phyloP scores from a whole-genome alignment of 495 filamentous ascomycete species.

The Aspergillus kassunensis region DNA sequence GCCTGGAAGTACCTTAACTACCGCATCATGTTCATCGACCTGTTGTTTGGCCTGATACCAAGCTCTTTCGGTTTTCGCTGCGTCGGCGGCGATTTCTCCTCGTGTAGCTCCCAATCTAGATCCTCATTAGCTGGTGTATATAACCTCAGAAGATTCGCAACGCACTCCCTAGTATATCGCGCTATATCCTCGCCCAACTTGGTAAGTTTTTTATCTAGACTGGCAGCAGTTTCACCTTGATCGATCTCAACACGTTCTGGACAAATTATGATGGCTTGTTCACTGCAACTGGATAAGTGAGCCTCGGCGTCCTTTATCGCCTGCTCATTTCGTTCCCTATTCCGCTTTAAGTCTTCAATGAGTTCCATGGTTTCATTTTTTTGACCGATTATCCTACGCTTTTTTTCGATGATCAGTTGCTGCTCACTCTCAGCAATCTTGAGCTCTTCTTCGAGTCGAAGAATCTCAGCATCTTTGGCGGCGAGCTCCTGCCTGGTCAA shows the following conservation, averaged over 20 bases:
- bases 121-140: background rate
- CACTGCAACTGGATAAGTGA: conserved; percentile 50
- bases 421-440: conserved; percentile 58
- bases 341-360: conserved; percentile 46
- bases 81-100: conserved; percentile 57
- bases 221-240: conserved; percentile 58
- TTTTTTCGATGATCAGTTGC: conserved; percentile 43
- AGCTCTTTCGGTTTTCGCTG: conserved; percentile 35
- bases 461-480: conserved; percentile 37
- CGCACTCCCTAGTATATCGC: conserved; percentile 47
- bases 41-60: conserved; percentile 44
- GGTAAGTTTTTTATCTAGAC: conserved; percentile 60
- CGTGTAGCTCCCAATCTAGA: conserved; percentile 62
- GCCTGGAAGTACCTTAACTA: conserved; percentile 45
- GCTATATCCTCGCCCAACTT: conserved; percentile 54
- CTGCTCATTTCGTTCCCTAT: conserved; percentile 41
- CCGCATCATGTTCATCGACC: conserved; percentile 45
- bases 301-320: conserved; percentile 44
- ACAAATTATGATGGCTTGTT: conserved; percentile 54
- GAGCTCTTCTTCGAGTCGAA: conserved; percentile 38
- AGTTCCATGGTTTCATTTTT: conserved; percentile 62
- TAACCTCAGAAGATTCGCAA: conserved; percentile 15
- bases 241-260: conserved; percentile 63
- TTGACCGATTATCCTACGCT: conserved; percentile 51
- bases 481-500: conserved; percentile 38